A percentile compares a stretch with the other conserved stretches of the same genome.
These are phyloP conservation scores for Xylaria hypoxylon DNA, from an alignment of 2,329 filamentous ascomycete species.

Conservation along the genomic window DNA sequence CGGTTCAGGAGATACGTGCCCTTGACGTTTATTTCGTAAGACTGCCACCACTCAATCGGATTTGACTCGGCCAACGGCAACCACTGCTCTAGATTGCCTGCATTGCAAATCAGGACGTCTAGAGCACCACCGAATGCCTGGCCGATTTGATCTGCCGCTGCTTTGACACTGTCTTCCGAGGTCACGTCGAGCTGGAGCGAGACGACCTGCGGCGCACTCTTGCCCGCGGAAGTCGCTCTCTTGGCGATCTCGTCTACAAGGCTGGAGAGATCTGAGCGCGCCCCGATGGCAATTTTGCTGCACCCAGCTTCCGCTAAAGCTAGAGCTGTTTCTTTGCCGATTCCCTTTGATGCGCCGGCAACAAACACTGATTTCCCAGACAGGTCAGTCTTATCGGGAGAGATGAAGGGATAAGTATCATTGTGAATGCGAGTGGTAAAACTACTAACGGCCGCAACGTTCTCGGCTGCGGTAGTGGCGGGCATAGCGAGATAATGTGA, in stretches of 20 bases:
- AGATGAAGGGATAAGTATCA: slow-evolving; percentile 52
- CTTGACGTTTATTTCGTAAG: slow-evolving; percentile 49
- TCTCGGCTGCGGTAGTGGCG: slow-evolving; percentile 20
- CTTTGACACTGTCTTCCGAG: slow-evolving; percentile 51
- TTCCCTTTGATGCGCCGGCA: slow-evolving; percentile 62
- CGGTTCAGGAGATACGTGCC: slow-evolving; percentile 46
- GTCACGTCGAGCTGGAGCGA: slow-evolving; percentile 52
- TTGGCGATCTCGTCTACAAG: slow-evolving; percentile 54
- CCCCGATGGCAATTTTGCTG: slow-evolving; percentile 61
- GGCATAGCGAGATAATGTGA: slow-evolving; percentile 29
- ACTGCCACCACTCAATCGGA: slow-evolving; percentile 46
- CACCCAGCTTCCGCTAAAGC: slow-evolving; percentile 63
- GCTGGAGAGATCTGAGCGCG: slow-evolving; percentile 60
- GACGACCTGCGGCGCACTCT: slow-evolving; percentile 47
- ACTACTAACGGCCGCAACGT: slow-evolving; percentile 14
- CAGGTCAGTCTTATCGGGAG: slow-evolving; percentile 42
- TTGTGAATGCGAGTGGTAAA: slow-evolving; percentile 40
- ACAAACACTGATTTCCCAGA: slow-evolving; percentile 56
- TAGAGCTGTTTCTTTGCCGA: slow-evolving; percentile 61
- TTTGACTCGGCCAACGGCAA: slow-evolving; percentile 43
- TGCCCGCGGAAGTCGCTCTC: slow-evolving; percentile 48
- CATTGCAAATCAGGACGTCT: slow-evolving; percentile 57
- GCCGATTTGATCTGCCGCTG: slow-evolving; percentile 48
- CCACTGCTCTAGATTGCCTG: slow-evolving; percentile 54
- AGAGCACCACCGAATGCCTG: slow-evolving; percentile 47